Base-by-base conservation (phyloP, 108 stramenopile genomes). In the Nannochloropsis gaditana region DNA sequence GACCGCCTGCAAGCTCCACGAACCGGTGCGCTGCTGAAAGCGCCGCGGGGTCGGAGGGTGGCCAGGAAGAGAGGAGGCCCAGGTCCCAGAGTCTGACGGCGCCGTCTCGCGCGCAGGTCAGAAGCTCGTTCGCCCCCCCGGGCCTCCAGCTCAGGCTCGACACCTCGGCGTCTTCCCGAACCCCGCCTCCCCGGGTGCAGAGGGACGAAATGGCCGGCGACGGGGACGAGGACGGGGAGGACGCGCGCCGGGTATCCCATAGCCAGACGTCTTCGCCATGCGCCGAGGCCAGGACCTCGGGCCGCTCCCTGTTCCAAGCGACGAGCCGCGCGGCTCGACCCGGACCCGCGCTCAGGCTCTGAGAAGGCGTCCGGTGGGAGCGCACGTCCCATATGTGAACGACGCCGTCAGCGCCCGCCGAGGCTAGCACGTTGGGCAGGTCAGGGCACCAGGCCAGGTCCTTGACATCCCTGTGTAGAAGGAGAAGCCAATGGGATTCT, bases 401-500 rank as follows among this genome's bases (percentile, higher is more conserved):
- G 59, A n/a, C 6, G 0, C 59, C 59, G n/a, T 73, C 59, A 73
- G 15, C 59, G 3, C 59, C 59, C 19, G 59, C 59, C 4, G 59
- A n/a, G 8, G 59, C 59, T 15, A 73, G 59, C 6, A 73, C 59
- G 59, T 73, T 15, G 59, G 59, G 59, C 15, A 73, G 59, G 59
- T 73, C 59, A n/a, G 59, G 59, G n/a, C 59, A 73, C 59, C 59
- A 73, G 59, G 59, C 59, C 19, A 73, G 59, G 59, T 73, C 59
- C 59, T 73, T 73, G 59, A 73, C 59, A n/a, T n/a, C 19, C 19
- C 59, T 73, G 4, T 3, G 31, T 31, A 0, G 31, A 31, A 31
- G 31, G 31, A 31, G 31, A 31, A 31, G 31, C 1, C 31, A 31
- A 31, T 31, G 1, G 0, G 31, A 31, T 31, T 31, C 0, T 31